Conservation (phyloP, 768 basidiomycete genomes). For the Tylopilus sp. region DNA sequence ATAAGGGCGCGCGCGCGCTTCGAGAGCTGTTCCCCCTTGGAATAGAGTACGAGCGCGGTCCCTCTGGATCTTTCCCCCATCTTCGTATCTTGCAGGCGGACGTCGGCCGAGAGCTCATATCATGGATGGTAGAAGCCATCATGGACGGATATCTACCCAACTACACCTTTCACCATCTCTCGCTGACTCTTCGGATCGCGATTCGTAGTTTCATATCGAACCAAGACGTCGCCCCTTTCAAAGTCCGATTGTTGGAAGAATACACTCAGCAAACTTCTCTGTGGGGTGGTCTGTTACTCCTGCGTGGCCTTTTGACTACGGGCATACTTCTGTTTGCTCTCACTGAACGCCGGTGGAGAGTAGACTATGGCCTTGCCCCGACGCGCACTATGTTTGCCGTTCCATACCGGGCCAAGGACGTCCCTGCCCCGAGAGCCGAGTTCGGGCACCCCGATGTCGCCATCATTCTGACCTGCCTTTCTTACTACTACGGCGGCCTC, state of each 20-base stretch:
- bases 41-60: conserved; percentile 17
- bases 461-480: conserved; percentile 35
- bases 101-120: conserved; percentile 12
- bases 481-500: conserved; percentile 37
- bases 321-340: conserved; percentile 32
- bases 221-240: neutral
- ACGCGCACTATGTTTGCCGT: conserved; percentile 35
- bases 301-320: conserved; percentile 34
- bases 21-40: conserved; percentile 1
- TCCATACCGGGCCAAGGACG: conserved; percentile 38
- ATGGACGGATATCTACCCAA: conserved; percentile 14
- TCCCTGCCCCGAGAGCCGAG: conserved; percentile 36
- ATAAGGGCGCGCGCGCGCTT: conserved; percentile 13
- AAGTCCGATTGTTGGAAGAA: conserved; percentile 7
- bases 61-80: conserved; percentile 20
- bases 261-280: neutral
- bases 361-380: conserved; percentile 36
- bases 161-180: conserved; percentile 14
- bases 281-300: conserved; percentile 27
- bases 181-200: neutral
- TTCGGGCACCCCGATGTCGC: conserved; percentile 38
- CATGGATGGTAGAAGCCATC: conserved; percentile 13
- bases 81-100: conserved; percentile 20
- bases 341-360: conserved; percentile 36
- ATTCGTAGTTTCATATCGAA: conserved; percentile 25